A percentile compares a stretch with the other conserved stretches of the same genome.
Conservation (phyloP, 164 flowering plant genomes). For the Vitis rotundifolia region DNA sequence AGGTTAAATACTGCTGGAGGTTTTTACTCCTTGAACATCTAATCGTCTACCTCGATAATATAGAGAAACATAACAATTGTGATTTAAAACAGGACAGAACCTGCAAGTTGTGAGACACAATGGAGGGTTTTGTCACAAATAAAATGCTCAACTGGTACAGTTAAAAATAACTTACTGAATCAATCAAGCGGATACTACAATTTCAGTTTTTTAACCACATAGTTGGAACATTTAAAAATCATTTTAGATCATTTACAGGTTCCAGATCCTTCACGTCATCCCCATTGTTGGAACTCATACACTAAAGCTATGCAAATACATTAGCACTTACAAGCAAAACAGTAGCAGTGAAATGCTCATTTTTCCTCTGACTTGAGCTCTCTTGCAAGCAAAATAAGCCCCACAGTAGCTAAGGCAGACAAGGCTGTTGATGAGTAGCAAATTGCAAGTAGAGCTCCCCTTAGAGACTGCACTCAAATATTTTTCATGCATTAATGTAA, state of each 20-base stretch:
- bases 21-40: too few species aligned
- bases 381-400: conserved; percentile 68
- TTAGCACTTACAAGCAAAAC: conserved; percentile 6
- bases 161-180: too few species aligned
- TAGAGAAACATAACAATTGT: too few species aligned
- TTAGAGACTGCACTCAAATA: conserved; percentile 66
- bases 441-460: conserved; percentile 69
- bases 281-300: not conserved
- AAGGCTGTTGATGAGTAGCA: conserved; percentile 63
- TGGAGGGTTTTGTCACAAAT: too few species aligned
- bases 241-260: not conserved
- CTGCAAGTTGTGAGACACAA: too few species aligned
- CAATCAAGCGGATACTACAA: too few species aligned
- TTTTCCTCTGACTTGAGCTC: conserved; percentile 56
- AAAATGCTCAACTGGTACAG: too few species aligned
- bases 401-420: conserved; percentile 56
- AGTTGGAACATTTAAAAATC: too few species aligned
- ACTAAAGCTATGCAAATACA: not conserved
- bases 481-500: not conserved
- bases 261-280: not conserved
- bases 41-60: too few species aligned
- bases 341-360: conserved; percentile 24
- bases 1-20: too few species aligned
- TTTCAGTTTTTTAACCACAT: too few species aligned
- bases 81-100: too few species aligned